Evolutionary conservation across 768 basidiomycete species (phyloP).

Genomic region (Rhizopogon sp.): DNA sequence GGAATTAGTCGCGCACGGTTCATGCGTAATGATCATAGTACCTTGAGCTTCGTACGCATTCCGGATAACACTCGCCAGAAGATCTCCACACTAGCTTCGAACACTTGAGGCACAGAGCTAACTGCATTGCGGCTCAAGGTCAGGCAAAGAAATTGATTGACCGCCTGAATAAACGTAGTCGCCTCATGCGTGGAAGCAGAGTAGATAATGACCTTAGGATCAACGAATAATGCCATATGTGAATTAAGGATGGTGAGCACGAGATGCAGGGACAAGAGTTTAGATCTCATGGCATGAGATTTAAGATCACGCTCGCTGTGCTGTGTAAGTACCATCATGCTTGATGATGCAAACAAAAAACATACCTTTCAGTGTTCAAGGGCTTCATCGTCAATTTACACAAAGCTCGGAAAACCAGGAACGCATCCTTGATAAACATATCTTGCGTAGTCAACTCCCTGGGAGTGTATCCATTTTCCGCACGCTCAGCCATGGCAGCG

Average conservation of each 20-base stretch:
- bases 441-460: conserved; percentile 72
- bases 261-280: conserved; percentile 89
- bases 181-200: conserved; percentile 86
- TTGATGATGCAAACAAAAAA: neutral
- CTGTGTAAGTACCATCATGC: conserved; percentile 10
- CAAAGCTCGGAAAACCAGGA: conserved; percentile 93
- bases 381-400: conserved; percentile 99
- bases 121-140: conserved; percentile 93
- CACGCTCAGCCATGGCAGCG: neutral
- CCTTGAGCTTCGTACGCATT: conserved; percentile 95
- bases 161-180: conserved; percentile 86
- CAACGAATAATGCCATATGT: conserved; percentile 86
- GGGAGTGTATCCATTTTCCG: conserved; percentile 16
- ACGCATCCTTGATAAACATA: conserved; percentile 94
- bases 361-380: conserved; percentile 86
- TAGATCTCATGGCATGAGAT: conserved; percentile 96
- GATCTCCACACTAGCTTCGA: conserved; percentile 97
- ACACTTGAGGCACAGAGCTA: conserved; percentile 92
- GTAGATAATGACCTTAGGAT: conserved; percentile 85
- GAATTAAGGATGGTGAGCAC: conserved; percentile 89
- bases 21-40: conserved; percentile 20
- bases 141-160: conserved; percentile 94
- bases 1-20: conserved; percentile 6
- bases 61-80: conserved; percentile 96
- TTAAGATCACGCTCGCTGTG: conserved; percentile 89